Base-by-base conservation (phyloP, 106 monocot genomes). In the Dendrobium nobile region DNA sequence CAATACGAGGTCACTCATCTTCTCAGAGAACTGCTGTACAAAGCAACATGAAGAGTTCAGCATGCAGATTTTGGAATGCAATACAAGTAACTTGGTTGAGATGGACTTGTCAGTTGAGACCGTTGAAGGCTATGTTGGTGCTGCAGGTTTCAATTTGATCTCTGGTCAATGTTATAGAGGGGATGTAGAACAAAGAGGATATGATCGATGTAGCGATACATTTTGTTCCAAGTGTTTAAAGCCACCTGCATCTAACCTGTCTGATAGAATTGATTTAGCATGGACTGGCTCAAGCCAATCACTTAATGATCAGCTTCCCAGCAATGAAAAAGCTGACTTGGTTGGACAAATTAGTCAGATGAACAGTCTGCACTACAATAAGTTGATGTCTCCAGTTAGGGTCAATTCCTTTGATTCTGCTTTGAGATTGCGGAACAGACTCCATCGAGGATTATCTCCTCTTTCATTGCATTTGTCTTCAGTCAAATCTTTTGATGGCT, bases 251-350 rank as follows among this genome's bases (percentile, higher is more conserved):
- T 87, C 89, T 10, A 85, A 75, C 77, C 80, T 93, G 40, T 92
- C 91, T 79, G 92, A 96, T 74, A 90, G 83, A 78, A 93, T 96
- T n/a, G 96, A 96, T 89, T 90, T 80, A 41, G 90, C 88, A 84
- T 96, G 96, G 96, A 90, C 81, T 80, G 96, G 93, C 78, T 81
- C 82, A 18, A 54, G 83, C 27, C 67, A 81, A 47, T 28, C 77
- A 58, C 43, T 78, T 24, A 33, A 48, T 15, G 64, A 54, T 37
- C 78, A 75, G 47, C 40, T 78, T 37, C 5, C 43, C 27, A 64
- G 40, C 78, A 59, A 58, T 73, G 41, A 59, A 7, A 83, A 80
- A 67, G 13, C 77, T 41, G 79, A 74, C 81, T 75, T 56, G 55
- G 24, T 79, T 77, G 83, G 77, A 70, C 73, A 78, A 26, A 68